Percentiles rank a stretch among this genome's conserved stretches.
Evolutionary conservation across 2,329 filamentous ascomycete species (phyloP).

Genomic region (Cladosporium oxysporum): DNA sequence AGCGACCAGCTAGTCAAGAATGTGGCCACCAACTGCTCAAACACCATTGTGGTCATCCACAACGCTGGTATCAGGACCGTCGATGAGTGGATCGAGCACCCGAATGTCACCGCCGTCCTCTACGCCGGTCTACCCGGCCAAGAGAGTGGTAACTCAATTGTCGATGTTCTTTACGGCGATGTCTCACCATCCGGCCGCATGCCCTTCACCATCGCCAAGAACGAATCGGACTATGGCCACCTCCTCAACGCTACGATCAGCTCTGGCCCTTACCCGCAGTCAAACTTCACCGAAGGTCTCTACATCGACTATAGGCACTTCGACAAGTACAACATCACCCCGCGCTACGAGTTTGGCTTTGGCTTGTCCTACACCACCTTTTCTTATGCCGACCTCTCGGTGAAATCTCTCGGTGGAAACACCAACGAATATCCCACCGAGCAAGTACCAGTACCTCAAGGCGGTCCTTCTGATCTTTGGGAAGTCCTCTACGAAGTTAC

Average conservation of each 20-base stretch:
- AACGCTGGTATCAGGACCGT: slow-evolving; percentile 46
- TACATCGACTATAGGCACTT: slow-evolving; percentile 88
- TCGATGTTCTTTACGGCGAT: slow-evolving; percentile 43
- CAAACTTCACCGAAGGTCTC: slow-evolving; percentile 76
- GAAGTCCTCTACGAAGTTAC: slow-evolving; percentile 50
- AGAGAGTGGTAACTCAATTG: slow-evolving; percentile 43
- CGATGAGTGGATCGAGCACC: slow-evolving; percentile 42
- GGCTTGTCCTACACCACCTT: slow-evolving; percentile 80
- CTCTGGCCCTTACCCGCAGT: slow-evolving; percentile 51
- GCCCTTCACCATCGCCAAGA: slow-evolving; percentile 44
- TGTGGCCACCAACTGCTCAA: slow-evolving; percentile 31
- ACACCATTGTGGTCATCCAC: slow-evolving; percentile 48
- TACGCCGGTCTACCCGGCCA: slow-evolving; percentile 45
- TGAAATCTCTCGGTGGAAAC: slow-evolving; percentile 35
- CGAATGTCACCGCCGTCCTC: slow-evolving; percentile 46
- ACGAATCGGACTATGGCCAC: slow-evolving; percentile 24
- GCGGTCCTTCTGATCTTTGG: slow-evolving; percentile 52
- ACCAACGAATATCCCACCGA: slow-evolving; percentile 54
- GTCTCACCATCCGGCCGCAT: slow-evolving; percentile 49
- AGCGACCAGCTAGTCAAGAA: slow-evolving; percentile 46
- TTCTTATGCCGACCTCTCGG: slow-evolving; percentile 54
- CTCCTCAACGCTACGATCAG: slow-evolving; percentile 36
- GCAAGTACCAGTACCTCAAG: slow-evolving; percentile 48
- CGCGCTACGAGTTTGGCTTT: slow-evolving; percentile 80
- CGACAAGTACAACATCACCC: slow-evolving; percentile 69